phyloP scores from a whole-genome alignment of 768 basidiomycete genomes.

The Suillus subluteus region DNA sequence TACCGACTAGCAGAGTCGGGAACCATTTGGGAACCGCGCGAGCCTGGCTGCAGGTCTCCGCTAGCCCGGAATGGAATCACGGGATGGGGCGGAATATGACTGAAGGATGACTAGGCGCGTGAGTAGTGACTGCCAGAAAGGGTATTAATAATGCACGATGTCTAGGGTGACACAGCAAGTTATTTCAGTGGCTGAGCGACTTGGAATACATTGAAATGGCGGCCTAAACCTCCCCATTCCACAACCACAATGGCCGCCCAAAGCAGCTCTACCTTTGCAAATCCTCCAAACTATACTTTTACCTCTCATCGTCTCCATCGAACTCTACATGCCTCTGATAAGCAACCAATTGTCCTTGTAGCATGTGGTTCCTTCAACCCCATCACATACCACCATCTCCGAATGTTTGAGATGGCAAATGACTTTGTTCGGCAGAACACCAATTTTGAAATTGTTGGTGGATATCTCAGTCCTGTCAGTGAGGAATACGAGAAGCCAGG shows the following conservation, averaged over 20 bases:
- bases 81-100: neutral
- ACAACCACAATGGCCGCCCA: slow-evolving; percentile 30
- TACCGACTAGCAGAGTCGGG: neutral
- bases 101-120: neutral
- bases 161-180: neutral
- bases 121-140: slow-evolving; percentile 1
- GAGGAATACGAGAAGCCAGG: slow-evolving; percentile 98
- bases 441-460: slow-evolving; percentile 91
- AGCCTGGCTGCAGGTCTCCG: neutral
- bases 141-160: neutral
- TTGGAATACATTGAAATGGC: neutral
- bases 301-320: slow-evolving; percentile 64
- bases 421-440: slow-evolving; percentile 94
- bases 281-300: slow-evolving; percentile 70
- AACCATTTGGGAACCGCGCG: neutral
- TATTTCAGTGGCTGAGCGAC: neutral
- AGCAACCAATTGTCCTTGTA: slow-evolving; percentile 90
- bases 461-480: slow-evolving; percentile 95
- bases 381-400: slow-evolving; percentile 95
- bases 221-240: slow-evolving; percentile 10
- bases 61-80: neutral
- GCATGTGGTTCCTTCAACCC: slow-evolving; percentile 99
- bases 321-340: slow-evolving; percentile 60
- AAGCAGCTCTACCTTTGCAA: slow-evolving; percentile 47
- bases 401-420: slow-evolving; percentile 99